These are phyloP conservation scores for Fusarium phyllophilum DNA, from an alignment of 2,329 filamentous ascomycete species.

Conservation along the genomic window DNA sequence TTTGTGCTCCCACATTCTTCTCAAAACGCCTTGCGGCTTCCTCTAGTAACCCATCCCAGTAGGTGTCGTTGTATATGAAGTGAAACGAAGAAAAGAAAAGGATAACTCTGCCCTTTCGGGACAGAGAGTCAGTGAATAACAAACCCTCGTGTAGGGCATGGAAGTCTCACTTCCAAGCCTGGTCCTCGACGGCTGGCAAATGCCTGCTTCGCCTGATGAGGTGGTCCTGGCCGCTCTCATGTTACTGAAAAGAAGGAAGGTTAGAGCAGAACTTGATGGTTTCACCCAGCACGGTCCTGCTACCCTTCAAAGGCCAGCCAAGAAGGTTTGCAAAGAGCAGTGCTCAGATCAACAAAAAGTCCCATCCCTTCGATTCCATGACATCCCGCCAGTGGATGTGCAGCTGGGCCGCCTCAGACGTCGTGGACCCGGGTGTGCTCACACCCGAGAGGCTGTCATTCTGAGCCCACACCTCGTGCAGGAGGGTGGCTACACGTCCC, in stretches of 20 bases:
- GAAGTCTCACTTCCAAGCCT: conserved; percentile 12
- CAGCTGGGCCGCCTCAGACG: conserved; percentile 58
- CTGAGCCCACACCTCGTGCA: conserved; percentile 86
- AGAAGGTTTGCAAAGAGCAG: conserved; percentile 40
- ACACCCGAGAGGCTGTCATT: conserved; percentile 65
- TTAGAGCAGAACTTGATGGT: conserved; percentile 32
- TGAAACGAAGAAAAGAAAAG: conserved; percentile 32
- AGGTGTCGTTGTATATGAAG: conserved; percentile 48
- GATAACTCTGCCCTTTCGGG: conserved; percentile 30
- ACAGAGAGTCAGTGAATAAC: conserved; percentile 39
- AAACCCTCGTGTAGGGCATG: conserved; percentile 11
- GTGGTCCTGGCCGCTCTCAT: conserved; percentile 40
- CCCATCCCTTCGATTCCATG: conserved; percentile 92
- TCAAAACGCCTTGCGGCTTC: conserved; percentile 54
- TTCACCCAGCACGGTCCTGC: conserved; percentile 31
- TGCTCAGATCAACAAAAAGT: conserved; percentile 85
- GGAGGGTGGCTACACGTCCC: conserved; percentile 80
- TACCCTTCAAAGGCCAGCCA: conserved; percentile 53
- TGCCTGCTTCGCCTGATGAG: conserved; percentile 51
- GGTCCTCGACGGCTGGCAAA: conserved; percentile 47
- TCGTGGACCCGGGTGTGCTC: conserved; percentile 50
- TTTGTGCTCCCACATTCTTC: conserved; percentile 38
- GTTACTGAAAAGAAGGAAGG: conserved; percentile 34
- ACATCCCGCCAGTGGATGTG: conserved; percentile 94
- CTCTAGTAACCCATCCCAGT: conserved; percentile 51